Evolutionary conservation across 1,284 basidiomycete species (phyloP), one percentile per base, ranked within the genome.

Genomic region (Ustilago sp.): DNA sequence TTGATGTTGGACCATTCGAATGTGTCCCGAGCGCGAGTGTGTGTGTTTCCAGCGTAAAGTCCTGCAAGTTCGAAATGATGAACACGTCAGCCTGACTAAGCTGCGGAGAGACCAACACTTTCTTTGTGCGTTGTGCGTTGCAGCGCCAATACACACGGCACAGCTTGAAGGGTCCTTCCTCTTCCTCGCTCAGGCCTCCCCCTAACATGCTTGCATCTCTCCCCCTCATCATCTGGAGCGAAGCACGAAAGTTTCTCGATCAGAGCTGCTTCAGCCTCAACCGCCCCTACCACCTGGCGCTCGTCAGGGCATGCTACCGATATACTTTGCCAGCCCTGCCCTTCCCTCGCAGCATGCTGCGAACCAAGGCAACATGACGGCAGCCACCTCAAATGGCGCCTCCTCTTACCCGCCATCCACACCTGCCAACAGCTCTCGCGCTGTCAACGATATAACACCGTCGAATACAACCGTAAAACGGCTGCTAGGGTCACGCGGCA

Each of bases 281-380:
- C n/a, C 11, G 1, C 43, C 5, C 1, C n/a, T 45, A 28, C 15
- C 15, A 19, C n/a, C 6, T 50, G 9, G 48, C 48, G 48, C 48
- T 50, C 63, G 55, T 54, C 38, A 63, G 60, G 72, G 67, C 51
- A 76, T 76, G 74, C 74, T 76, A 39, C 74, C 74, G 23, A 76
- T 65, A 32, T 65, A 76, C 51, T 71, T 76, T 65, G 62, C 63
- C 56, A 61, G 65, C 38, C 61, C 59, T 54, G 62, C 55, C 61
- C 50, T 58, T 38, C 43, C 51, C 36, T 35, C 65, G 54, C 64
- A 68, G 61, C 58, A 68, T 61, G 63, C 59, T 39, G 50, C 34
- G 34, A 32, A 61, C 36, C 19, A 57, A 41, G 38, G 57, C 63
- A 43, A 70, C 54, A 70, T 70, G 68, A 64, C 59, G 12, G 47